A percentile compares a stretch with the other conserved stretches of the same genome.
Conservation (phyloP, 1,284 basidiomycete species). For the Ganoderma multipileum region DNA sequence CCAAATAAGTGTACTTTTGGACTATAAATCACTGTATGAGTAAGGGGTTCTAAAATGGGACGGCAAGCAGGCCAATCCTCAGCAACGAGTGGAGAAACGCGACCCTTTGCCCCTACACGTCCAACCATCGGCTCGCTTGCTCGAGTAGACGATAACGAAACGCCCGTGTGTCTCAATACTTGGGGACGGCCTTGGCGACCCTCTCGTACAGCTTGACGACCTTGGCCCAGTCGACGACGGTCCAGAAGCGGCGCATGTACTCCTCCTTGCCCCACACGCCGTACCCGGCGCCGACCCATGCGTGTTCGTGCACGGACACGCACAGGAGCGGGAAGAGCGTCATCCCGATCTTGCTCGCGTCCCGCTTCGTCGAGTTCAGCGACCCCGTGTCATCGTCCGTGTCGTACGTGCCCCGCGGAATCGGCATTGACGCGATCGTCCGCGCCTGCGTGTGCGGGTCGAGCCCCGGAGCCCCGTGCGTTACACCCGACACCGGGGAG, state of each 20-base stretch:
- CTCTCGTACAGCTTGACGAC: slow-evolving; percentile 50
- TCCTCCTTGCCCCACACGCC: slow-evolving; percentile 95
- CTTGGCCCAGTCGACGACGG: slow-evolving; percentile 85
- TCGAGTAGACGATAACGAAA: neutral
- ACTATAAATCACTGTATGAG: slow-evolving; percentile 29
- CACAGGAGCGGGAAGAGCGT: slow-evolving; percentile 83
- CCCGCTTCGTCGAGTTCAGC: slow-evolving; percentile 10
- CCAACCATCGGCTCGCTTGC: neutral
- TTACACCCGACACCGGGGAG: slow-evolving; percentile 44
- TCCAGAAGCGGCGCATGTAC: slow-evolving; percentile 92
- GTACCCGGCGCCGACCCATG: slow-evolving; percentile 89
- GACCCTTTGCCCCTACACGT: neutral
- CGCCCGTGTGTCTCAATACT: neutral
- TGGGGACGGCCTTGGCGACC: slow-evolving; percentile 10
- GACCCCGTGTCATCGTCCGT: neutral
- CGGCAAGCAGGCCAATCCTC: neutral
- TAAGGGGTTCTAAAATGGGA: slow-evolving; percentile 18
- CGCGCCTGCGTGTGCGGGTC: slow-evolving; percentile 38
- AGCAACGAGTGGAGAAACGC: slow-evolving; percentile 7
- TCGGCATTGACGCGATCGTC: slow-evolving; percentile 30
- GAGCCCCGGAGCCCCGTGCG: slow-evolving; percentile 21
- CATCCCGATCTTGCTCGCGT: slow-evolving; percentile 48
- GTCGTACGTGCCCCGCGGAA: slow-evolving; percentile 1
- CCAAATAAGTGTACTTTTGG: slow-evolving; percentile 30
- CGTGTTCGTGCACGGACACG: slow-evolving; percentile 89